Conservation (phyloP, 768 basidiomycete genomes). For the Rhizopogon sp. region DNA sequence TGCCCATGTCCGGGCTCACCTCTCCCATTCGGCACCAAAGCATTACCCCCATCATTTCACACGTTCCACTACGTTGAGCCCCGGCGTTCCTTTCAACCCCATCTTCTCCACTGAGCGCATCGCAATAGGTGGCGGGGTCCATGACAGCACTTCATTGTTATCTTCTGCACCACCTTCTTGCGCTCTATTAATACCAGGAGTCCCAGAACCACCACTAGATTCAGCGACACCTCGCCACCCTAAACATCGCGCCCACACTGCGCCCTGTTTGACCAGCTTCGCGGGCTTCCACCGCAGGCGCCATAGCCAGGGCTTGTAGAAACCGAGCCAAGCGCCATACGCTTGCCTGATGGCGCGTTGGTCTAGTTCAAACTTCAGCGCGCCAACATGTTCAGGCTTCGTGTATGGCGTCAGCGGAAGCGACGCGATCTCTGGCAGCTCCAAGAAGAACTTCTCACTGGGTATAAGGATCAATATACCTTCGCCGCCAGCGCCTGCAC, state of each 20-base stretch:
- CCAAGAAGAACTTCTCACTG: conserved; percentile 46
- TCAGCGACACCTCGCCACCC: background rate
- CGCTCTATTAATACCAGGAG: background rate
- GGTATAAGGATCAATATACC: conserved; percentile 53
- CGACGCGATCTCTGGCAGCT: conserved; percentile 29
- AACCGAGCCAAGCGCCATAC: conserved; percentile 54
- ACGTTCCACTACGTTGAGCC: conserved; percentile 1
- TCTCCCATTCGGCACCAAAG: background rate
- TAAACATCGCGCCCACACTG: background rate
- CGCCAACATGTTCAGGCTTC: conserved; percentile 21
- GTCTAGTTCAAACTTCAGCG: conserved; percentile 21
- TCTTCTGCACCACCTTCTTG: background rate
- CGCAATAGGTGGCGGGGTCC: conserved; percentile 29
- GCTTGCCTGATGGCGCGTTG: conserved; percentile 41
- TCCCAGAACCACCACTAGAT: background rate
- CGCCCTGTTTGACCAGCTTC: conserved; percentile 35
- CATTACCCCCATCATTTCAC: background rate
- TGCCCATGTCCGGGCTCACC: background rate
- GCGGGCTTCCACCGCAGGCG: conserved; percentile 32
- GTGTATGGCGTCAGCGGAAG: conserved; percentile 35
- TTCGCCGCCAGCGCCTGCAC: conserved; percentile 61
- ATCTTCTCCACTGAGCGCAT: conserved; percentile 44
- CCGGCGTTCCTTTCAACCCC: conserved; percentile 32
- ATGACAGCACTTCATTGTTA: background rate
- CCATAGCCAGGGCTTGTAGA: conserved; percentile 41